phyloP scores from a whole-genome alignment of 192 early-diverging fungal species.

The Powellomyces hirtus region DNA sequence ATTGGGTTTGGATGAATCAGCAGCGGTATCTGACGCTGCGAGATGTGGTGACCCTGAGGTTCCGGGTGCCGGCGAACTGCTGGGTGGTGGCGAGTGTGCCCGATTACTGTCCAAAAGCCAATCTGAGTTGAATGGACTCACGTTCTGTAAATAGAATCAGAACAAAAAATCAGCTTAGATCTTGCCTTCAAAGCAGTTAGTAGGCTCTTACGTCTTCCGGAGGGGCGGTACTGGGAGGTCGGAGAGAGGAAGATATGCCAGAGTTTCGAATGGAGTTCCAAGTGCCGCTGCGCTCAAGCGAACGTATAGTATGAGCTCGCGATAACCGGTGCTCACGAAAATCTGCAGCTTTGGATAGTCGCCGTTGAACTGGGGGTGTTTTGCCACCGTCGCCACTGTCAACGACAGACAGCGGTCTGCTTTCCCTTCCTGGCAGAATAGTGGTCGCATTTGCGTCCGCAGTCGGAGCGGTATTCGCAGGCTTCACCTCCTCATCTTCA shows the following conservation, averaged over 20 bases:
- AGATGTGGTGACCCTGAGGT: too few species aligned
- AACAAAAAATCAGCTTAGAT: background rate
- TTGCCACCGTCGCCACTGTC: too few species aligned
- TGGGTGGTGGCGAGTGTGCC: background rate
- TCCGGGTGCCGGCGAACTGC: too few species aligned
- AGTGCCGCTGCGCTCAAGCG: background rate
- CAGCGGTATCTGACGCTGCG: too few species aligned
- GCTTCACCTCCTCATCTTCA: background rate
- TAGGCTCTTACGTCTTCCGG: background rate
- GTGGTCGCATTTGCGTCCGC: too few species aligned
- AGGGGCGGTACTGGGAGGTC: background rate
- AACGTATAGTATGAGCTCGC: constrained; percentile 14
- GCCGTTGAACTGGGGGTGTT: too few species aligned
- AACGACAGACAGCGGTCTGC: too few species aligned
- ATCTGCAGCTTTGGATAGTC: background rate
- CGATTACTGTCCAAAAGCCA: background rate
- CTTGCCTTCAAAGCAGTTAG: background rate
- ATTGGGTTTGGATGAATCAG: too few species aligned
- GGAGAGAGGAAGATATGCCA: background rate
- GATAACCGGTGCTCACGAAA: constrained; percentile 23
- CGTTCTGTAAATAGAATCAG: background rate
- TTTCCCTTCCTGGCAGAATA: too few species aligned
- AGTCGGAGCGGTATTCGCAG: too few species aligned
- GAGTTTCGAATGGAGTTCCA: constrained; percentile 4
- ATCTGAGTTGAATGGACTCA: background rate